phyloP scores from a whole-genome alignment of 2,329 filamentous ascomycete genomes.

The Shiraia sp. region DNA sequence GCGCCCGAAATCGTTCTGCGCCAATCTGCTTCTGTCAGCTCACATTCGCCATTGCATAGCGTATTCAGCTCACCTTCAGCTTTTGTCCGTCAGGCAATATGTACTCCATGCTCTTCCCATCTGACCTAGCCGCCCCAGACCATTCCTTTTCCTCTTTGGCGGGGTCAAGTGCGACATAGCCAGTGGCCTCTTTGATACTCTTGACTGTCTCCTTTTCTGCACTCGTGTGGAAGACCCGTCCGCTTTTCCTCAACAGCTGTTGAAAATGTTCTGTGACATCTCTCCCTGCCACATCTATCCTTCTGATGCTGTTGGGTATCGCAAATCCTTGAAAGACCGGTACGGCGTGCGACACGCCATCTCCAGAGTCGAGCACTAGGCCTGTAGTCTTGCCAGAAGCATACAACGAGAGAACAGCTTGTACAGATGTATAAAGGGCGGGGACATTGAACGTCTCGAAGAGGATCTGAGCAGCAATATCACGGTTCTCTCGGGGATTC shows the following conservation, averaged over 20 bases:
- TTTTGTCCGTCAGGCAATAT: conserved; percentile 89
- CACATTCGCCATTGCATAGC: conserved; percentile 6
- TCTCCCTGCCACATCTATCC: conserved; percentile 93
- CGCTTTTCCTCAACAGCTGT: conserved; percentile 84
- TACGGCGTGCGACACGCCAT: conserved; percentile 95
- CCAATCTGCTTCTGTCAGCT: conserved; percentile 66
- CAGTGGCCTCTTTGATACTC: conserved; percentile 92
- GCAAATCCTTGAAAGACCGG: conserved; percentile 98
- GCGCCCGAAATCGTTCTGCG: conserved; percentile 90
- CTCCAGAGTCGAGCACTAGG: conserved; percentile 91
- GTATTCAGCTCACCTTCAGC: conserved; percentile 67
- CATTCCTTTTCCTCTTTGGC: conserved; percentile 97
- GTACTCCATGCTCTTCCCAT: conserved; percentile 83
- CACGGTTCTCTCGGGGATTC: conserved; percentile 93
- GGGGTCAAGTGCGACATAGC: conserved; percentile 88
- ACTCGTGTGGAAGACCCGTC: conserved; percentile 94
- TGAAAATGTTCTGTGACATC: conserved; percentile 97
- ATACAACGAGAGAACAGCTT: conserved; percentile 94
- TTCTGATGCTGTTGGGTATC: conserved; percentile 90
- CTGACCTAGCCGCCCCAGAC: conserved; percentile 74
- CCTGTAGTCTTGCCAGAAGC: conserved; percentile 93
- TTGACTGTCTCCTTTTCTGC: conserved; percentile 99
- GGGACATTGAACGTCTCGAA: conserved; percentile 99
- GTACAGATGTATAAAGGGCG: conserved; percentile 92
- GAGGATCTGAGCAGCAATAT: conserved; percentile 93